Evolutionary conservation across 2,329 filamentous ascomycete species (phyloP), one percentile per base, ranked within the genome.

Genomic region (Ascochyta clinopodiicola): DNA sequence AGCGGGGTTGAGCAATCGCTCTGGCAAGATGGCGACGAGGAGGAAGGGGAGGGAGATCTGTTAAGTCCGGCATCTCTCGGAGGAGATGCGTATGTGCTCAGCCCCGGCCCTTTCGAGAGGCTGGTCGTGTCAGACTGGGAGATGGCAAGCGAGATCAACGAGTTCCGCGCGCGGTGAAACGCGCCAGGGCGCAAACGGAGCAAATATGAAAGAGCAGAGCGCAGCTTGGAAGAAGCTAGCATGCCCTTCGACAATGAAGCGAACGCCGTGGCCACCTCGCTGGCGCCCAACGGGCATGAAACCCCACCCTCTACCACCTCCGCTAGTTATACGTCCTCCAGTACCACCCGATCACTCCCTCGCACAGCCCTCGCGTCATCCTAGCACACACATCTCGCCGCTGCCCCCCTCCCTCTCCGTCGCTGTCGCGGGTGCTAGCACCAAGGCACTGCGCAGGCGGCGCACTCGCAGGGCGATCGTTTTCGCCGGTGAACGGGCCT

Each of bases 1-100:
- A 70, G 66, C 32, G 70, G 72, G 12, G 57, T 69, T 17, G 70
- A 73, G 39, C 72, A 75, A 39, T 67, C 73, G 49, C 56, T 74
- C 3, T 74, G 70, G 72, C 64, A 68, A 21, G 67, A 67, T n/a
- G 46, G 21, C 7, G 67, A 62, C 12, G 59, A 62, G n/a, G 59
- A 62, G n/a, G 57, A 66, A n/a, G 52, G 54, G 9, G 58, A 50
- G 24, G 53, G 55, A 52, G 51, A 65, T 46, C 37, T 15, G 8
- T 21, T 52, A 19, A 51, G 47, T 44, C 47, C 43, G 5, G 44
- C 27, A 35, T 48, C 54, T 6, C 46, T 45, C 13, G 44, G 36
- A 2, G 29, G 42, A 21, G 49, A 57, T 21, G 35, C 44, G 21
- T 45, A 57, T 27, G 45, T 49, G 21, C 24, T 57, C n/a, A 57